These are phyloP conservation scores for Rhizopus microsporus DNA, from an alignment of 371 early-diverging fungal genomes.

Conservation along the genomic window DNA sequence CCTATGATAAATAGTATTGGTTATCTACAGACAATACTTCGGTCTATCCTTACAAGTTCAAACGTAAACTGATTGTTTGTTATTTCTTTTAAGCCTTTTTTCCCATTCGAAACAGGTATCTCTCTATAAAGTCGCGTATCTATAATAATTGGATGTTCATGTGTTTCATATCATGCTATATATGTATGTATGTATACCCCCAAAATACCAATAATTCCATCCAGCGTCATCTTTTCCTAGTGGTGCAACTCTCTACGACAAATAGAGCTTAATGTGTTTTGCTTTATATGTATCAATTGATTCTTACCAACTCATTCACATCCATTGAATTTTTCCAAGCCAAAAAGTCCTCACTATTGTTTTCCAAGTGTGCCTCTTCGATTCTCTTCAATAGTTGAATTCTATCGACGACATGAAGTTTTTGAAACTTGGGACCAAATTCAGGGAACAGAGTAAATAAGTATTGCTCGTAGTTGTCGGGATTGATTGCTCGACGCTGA, in stretches of 20 bases:
- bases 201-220: conserved; percentile 19
- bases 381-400: conserved; percentile 17
- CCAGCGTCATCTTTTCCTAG: conserved; percentile 24
- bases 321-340: not conserved
- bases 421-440: not conserved
- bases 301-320: conserved; percentile 12
- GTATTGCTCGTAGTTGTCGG: conserved; percentile 8
- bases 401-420: conserved; percentile 11
- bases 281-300: too few species aligned
- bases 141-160: not conserved
- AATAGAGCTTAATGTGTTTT: not conserved
- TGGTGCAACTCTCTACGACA: conserved; percentile 16
- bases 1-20: not conserved
- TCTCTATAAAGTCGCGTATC: conserved; percentile 23
- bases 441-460: conserved; percentile 13
- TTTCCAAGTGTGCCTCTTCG: conserved; percentile 14
- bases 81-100: conserved; percentile 6
- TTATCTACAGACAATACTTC: not conserved
- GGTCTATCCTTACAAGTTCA: conserved; percentile 12
- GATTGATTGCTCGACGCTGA: not conserved
- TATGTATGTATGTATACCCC: not conserved
- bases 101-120: conserved; percentile 18
- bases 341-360: conserved; percentile 1
- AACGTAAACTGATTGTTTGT: conserved; percentile 16
- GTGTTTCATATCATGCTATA: too few species aligned